Percentiles rank a stretch among this genome's conserved stretches.
Evolutionary conservation across 169 alveolate species (phyloP).

Genomic region (Amoebophrya sp.): DNA sequence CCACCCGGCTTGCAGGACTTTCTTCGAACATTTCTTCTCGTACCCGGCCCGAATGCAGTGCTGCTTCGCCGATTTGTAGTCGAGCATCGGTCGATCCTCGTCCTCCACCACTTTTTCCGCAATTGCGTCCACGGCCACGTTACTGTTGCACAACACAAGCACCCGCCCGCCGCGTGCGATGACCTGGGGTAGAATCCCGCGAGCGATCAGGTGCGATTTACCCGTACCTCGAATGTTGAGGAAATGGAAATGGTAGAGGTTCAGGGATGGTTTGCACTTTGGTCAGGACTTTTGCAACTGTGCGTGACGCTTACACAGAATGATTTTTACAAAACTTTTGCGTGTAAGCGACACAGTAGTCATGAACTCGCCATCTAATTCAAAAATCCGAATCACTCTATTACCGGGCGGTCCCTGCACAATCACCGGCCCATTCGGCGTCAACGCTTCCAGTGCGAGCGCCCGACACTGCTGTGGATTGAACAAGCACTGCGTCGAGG

Average conservation of each 20-base stretch:
- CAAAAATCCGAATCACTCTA: background rate
- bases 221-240: background rate
- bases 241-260: background rate
- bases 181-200: constrained; percentile 23
- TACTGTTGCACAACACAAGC: constrained; percentile 32
- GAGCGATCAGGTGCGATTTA: constrained; percentile 29
- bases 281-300: background rate
- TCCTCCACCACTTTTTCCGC: constrained; percentile 12
- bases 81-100: background rate
- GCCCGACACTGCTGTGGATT: constrained; percentile 32
- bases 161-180: constrained; percentile 23
- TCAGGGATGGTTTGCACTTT: background rate
- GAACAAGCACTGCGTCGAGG: background rate
- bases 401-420: constrained; percentile 32
- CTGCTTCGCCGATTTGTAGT: background rate
- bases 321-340: background rate
- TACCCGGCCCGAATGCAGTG: constrained; percentile 28
- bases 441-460: constrained; percentile 29
- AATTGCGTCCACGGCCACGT: constrained; percentile 3
- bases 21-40: background rate
- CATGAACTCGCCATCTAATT: background rate
- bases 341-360: background rate
- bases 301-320: background rate
- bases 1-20: constrained; percentile 19
- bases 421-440: constrained; percentile 7